A percentile compares a stretch with the other conserved stretches of the same genome.
Conservation (phyloP, 202 grass and related monocot species). For the Elaeis oleifera region DNA sequence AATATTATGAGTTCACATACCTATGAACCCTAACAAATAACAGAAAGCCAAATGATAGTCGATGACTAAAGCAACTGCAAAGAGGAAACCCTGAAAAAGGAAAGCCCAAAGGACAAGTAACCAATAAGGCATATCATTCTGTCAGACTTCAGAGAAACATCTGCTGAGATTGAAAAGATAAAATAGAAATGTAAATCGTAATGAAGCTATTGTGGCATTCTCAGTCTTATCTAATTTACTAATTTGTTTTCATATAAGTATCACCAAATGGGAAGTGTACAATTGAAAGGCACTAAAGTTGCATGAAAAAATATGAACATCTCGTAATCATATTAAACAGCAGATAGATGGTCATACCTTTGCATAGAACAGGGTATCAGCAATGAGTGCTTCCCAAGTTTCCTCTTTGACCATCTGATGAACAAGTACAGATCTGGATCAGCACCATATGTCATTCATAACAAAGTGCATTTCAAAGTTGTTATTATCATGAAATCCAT, state of each 20-base stretch:
- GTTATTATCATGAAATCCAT: too few relatives aligned
- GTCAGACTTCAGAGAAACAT: background rate
- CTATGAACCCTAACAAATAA: conserved; percentile 75
- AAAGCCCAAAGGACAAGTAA: background rate
- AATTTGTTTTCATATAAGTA: too few relatives aligned
- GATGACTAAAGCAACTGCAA: conserved; percentile 63
- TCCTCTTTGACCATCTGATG: conserved; percentile 77
- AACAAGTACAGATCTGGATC: conserved; percentile 8
- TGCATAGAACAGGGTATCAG: conserved; percentile 61
- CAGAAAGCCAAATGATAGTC: conserved; percentile 60
- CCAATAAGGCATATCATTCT: too few relatives aligned
- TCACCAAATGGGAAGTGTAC: too few relatives aligned
- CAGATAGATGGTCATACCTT: conserved; percentile 35
- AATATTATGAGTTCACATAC: conserved; percentile 36
- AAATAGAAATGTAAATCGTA: background rate
- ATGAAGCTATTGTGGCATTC: too few relatives aligned
- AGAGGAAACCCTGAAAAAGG: conserved; percentile 53
- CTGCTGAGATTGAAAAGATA: background rate
- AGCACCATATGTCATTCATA: background rate
- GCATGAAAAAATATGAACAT: too few relatives aligned
- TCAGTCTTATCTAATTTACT: too few relatives aligned
- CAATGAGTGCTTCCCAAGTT: conserved; percentile 73
- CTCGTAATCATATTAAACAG: conserved; percentile 1
- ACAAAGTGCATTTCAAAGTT: background rate
- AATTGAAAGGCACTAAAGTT: too few relatives aligned